Conservation (phyloP, 108 stramenopile species). For the Cyclotella sp. region DNA sequence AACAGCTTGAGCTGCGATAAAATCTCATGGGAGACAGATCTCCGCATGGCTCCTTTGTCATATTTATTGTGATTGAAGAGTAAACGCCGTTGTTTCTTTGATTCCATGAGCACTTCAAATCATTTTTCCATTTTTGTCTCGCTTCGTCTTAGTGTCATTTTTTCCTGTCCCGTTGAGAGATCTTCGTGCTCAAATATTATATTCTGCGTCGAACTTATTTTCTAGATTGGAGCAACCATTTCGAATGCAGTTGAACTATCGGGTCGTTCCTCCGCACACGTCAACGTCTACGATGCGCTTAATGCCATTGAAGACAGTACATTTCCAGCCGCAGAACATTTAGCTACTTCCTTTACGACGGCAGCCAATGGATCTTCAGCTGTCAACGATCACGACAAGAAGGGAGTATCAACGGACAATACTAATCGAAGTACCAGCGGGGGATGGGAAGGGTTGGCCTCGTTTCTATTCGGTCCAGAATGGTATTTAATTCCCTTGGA, state of each 20-base stretch:
- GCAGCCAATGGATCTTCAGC: slow-evolving; percentile 14
- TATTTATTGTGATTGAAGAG: too few relatives aligned
- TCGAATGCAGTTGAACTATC: slow-evolving; percentile 73
- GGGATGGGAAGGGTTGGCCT: slow-evolving; percentile 81
- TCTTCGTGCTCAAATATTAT: too few relatives aligned
- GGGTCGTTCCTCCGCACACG: slow-evolving; percentile 77
- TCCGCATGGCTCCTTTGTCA: too few relatives aligned
- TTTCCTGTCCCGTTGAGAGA: too few relatives aligned
- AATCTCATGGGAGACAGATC: too few relatives aligned
- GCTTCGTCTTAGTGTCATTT: too few relatives aligned
- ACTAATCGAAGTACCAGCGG: not conserved
- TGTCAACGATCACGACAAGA: not conserved
- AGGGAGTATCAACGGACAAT: slow-evolving; percentile 5
- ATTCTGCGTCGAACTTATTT: too few relatives aligned
- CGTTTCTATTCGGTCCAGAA: slow-evolving; percentile 82
- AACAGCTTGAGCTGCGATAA: too few relatives aligned
- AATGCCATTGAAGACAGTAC: slow-evolving; percentile 72
- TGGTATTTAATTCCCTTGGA: slow-evolving; percentile 58
- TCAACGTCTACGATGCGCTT: slow-evolving; percentile 80
- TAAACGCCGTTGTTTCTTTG: too few relatives aligned
- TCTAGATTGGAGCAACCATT: slow-evolving; percentile 56
- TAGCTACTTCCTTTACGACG: not conserved
- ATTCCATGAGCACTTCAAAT: too few relatives aligned
- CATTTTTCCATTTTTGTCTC: too few relatives aligned
- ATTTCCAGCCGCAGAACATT: slow-evolving; percentile 57